phyloP scores from a whole-genome alignment of 2,329 filamentous ascomycete genomes.

The Exophiala xenobiotica region DNA sequence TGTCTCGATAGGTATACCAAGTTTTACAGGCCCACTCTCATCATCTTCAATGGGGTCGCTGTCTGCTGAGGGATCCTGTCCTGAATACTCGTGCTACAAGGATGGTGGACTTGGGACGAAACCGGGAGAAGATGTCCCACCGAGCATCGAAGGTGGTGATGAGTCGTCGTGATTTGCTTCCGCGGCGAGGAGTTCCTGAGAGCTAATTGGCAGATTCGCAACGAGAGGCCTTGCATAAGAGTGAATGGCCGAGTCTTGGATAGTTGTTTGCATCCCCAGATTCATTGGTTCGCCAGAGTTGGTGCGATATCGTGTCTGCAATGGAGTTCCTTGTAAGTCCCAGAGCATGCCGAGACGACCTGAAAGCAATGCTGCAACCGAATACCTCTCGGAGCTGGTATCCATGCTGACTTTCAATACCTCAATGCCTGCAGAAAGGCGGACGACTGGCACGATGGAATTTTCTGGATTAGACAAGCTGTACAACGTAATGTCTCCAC shows the following conservation, averaged over 20 bases:
- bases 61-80: conserved; percentile 2
- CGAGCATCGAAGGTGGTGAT: neutral
- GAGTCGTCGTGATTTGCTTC: neutral
- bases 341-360: conserved; percentile 62
- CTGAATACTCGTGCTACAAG: conserved; percentile 15
- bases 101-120: conserved; percentile 7
- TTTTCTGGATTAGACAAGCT: conserved; percentile 35
- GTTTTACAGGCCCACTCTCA: neutral
- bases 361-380: conserved; percentile 60
- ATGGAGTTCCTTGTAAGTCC: conserved; percentile 42
- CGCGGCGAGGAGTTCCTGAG: conserved; percentile 2
- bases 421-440: conserved; percentile 56
- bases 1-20: conserved; percentile 17
- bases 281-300: conserved; percentile 26
- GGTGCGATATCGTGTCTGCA: conserved; percentile 27
- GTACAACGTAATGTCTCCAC: conserved; percentile 59
- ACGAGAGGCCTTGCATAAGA: neutral
- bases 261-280: conserved; percentile 18
- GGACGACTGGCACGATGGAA: conserved; percentile 49
- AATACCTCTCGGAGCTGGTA: conserved; percentile 54
- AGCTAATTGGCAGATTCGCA: conserved; percentile 7
- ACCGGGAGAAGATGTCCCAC: neutral
- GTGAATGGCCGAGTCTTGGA: conserved; percentile 10
- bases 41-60: neutral
- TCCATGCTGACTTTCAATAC: conserved; percentile 64